Base-by-base conservation (phyloP, 73 alveolate species). In the Uronychia setigera region DNA sequence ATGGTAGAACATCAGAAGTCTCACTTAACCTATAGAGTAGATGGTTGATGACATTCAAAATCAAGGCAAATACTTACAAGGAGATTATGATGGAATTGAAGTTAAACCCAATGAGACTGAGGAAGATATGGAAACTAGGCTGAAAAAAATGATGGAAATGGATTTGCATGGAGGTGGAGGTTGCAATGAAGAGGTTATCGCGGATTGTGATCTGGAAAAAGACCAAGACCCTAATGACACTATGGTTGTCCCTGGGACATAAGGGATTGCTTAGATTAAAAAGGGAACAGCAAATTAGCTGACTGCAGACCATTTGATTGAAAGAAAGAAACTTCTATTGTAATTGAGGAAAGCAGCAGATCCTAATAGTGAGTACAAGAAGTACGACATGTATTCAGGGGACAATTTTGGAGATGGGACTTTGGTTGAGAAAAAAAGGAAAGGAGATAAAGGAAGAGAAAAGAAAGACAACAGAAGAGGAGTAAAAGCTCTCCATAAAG, bases 391-490 rank as follows among this genome's bases (percentile, higher is more conserved):
- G 67, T 46, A 46, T 46, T 5, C 67, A 11, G 67, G 67, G 67
- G 19, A 46, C 67, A 46, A 46, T 19, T 46, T 46, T 46, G 67
- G 67, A 19, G 67, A 46, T 19, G 67, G 67, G 67, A 46, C 67
- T 46, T 19, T 46, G 67, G 67, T 46, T 46, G 67, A 46, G 19
- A 46, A 46, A 19, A 5, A 19, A 46, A 5, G 67, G 67, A 5
- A 46, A 19, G 28, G 28, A 28, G 75, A 35, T 33, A n/a, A 34
- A 35, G 79, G 57, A 57, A n/a, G 86, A 88, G 58, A 60, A 83
- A n/a, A n/a, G n/a, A n/a, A n/a, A n/a, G n/a, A n/a, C n/a, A n/a
- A 76, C 76, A 29, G 87, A 29, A 11, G 91, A 83, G 30, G 33
- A 83, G 60, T 32, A 78, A 35, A 59, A 46, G 84, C 31, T 57